Percentiles rank a stretch among this genome's conserved stretches.
These are phyloP conservation scores for Apiospora koreana DNA, from an alignment of 2,329 filamentous ascomycete genomes.

Conservation along the genomic window DNA sequence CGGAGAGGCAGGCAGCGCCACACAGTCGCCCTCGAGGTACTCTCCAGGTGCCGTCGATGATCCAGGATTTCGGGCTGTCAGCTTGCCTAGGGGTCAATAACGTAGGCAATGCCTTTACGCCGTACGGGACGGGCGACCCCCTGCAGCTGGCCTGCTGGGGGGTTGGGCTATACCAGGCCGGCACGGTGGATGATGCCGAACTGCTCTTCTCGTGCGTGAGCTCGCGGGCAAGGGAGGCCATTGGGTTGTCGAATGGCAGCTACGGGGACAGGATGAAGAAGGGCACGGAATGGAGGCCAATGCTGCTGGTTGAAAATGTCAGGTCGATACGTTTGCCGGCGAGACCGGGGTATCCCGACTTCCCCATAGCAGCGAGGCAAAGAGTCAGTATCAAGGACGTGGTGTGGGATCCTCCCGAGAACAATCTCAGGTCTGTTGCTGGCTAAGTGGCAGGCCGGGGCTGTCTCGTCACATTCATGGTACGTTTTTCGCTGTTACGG, in stretches of 20 bases:
- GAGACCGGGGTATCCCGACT: slow-evolving; percentile 11
- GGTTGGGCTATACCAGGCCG: slow-evolving; percentile 68
- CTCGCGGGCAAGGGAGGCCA: slow-evolving; percentile 35
- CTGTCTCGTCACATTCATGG: no score
- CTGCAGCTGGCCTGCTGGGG: slow-evolving; percentile 62
- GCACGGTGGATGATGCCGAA: slow-evolving; percentile 58
- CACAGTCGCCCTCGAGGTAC: slow-evolving; percentile 54
- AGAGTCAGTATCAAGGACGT: slow-evolving; percentile 35
- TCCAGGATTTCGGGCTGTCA: slow-evolving; percentile 57
- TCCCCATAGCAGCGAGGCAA: slow-evolving; percentile 28
- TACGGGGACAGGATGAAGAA: slow-evolving; percentile 17
- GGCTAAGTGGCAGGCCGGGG: not conserved
- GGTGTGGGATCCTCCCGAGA: slow-evolving; percentile 40
- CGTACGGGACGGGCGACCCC: slow-evolving; percentile 68
- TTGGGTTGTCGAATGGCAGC: slow-evolving; percentile 26
- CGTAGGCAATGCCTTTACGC: slow-evolving; percentile 74
- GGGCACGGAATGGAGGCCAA: slow-evolving; percentile 24
- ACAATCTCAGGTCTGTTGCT: slow-evolving; percentile 22
- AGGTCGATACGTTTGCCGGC: slow-evolving; percentile 23
- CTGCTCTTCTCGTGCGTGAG: slow-evolving; percentile 50
- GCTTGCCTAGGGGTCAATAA: slow-evolving; percentile 70
- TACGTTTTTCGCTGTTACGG: no score
- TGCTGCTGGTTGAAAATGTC: slow-evolving; percentile 31
- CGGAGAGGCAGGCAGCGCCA: slow-evolving; percentile 17
- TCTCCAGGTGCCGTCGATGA: slow-evolving; percentile 60